Base-by-base conservation (phyloP, 2,329 filamentous ascomycete genomes). In the Geoglossum cookeanum region DNA sequence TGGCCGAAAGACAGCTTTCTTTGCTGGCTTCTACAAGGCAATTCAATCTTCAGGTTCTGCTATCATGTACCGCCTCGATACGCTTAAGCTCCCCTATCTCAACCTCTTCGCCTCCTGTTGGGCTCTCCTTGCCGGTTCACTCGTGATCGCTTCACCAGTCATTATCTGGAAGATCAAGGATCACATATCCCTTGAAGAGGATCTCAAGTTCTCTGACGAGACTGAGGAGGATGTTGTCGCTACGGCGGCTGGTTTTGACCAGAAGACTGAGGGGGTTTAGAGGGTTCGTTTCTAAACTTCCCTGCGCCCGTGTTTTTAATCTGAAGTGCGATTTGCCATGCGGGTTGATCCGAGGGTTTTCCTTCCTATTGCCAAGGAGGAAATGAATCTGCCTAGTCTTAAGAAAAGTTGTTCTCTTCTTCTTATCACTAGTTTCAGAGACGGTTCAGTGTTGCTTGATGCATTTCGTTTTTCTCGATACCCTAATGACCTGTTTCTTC, bases 41-140 rank as follows among this genome's bases (percentile, higher is more conserved):
- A 85, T 94, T 61, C 88, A 94, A 69, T 91, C 86, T n/a, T 87
- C 86, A 17, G 88, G 87, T 63, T 82, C 83, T 2, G 88, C 85
- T 59, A 78, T 90, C 64, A 85, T 80, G 64, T 86, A 80, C 81
- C 78, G 80, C 30, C 68, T 92, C 57, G 86, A 92, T 65, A 75
- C 75, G 30, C 58, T 76, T 37, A 71, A 78, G 45, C 76, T 78
- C 35, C 72, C 82, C 0, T 94, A 79, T 71, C 81, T 84, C 73
- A 78, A 75, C 62, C 79, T 89, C 63, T 91, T 94, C 63, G 85
- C 75, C 4, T 75, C 75, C 47, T 81, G 81, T 71, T 95, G 89
- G 89, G 87, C 74, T 56, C 74, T 94, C 1, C 77, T 94, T 13
- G 77, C 75, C 0, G 84, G 76, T n/a, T 83, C 84, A 33, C 76